Evolutionary conservation across 1,284 basidiomycete species (phyloP), one percentile per base, ranked within the genome.

Genomic region (Boletus holoroseus): DNA sequence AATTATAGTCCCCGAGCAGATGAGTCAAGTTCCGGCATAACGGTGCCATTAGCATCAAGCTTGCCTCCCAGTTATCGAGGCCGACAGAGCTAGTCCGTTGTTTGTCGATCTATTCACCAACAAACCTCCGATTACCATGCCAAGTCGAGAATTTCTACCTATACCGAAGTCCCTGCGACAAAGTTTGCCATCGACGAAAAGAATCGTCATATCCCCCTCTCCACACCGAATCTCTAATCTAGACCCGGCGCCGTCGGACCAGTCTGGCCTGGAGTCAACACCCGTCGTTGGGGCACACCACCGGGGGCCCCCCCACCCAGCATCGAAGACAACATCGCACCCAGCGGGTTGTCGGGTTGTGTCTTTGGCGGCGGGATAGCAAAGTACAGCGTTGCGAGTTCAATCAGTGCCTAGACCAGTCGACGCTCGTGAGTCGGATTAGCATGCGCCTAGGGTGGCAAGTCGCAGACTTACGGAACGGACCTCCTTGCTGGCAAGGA

Each of bases 261-360:
- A 34, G 46, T 42, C 31, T 68, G 53, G n/a, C 71, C 72, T 13
- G 76, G 70, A 35, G 72, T 69, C 39, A 80, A 61, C 12, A 73
- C 58, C 55, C 76, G 71, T 57, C 74, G 63, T 31, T 56, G 56
- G 9, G 73, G 66, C 2, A 42, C 58, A 20, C 60, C 37, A 9
- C 67, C 62, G 43, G 74, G 66, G 13, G 72, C 64, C 2, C 83
- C 85, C 20, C 87, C 88, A 41, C 85, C 82, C 47, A 94, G 85
- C 64, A 94, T 74, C 2, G 83, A 85, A 6, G 89, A 88, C 67
- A 94, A 73, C 76, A 94, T 85, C 44, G 89, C 88, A 44, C 85
- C 87, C 34, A 94, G 70, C 12, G 91, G 85, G 63, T 91, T 91
- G n/a, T 75, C 81, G 11, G 78, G 75, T 54, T 84, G 82, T 18